phyloP scores from a whole-genome alignment of 2,329 filamentous ascomycete species.

The Claviceps purpurea region DNA sequence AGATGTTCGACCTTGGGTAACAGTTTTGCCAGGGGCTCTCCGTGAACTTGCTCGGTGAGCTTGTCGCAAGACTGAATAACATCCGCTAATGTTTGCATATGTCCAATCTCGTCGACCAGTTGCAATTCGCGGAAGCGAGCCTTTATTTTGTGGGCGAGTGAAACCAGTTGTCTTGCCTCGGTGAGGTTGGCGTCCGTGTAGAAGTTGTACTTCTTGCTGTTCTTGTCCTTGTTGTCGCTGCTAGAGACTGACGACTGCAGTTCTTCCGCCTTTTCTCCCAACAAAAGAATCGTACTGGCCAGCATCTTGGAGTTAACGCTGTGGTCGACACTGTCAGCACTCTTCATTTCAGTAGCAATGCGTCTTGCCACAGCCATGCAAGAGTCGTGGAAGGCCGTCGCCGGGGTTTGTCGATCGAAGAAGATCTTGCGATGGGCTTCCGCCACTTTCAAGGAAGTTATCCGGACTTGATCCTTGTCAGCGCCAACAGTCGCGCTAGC shows the following conservation, averaged over 20 bases:
- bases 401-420: constrained; percentile 25
- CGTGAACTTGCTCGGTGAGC: constrained; percentile 60
- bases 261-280: constrained; percentile 45
- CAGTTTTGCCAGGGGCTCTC: constrained; percentile 74
- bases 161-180: constrained; percentile 63
- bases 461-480: constrained; percentile 31
- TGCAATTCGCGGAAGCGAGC: constrained; percentile 60
- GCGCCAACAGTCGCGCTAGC: constrained; percentile 15
- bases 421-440: constrained; percentile 45
- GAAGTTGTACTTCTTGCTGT: constrained; percentile 57
- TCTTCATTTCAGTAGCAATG: constrained; percentile 17
- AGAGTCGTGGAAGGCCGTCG: constrained; percentile 29
- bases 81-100: constrained; percentile 66
- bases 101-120: constrained; percentile 48
- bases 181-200: constrained; percentile 69
- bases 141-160: constrained; percentile 55
- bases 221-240: neutral
- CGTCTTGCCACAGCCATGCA: constrained; percentile 29
- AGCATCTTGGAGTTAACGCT: constrained; percentile 42
- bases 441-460: constrained; percentile 47
- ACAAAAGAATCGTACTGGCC: constrained; percentile 48
- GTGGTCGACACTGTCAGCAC: constrained; percentile 17
- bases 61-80: constrained; percentile 63
- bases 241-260: constrained; percentile 24
- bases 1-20: constrained; percentile 80